phyloP scores from a whole-genome alignment of 2,329 filamentous ascomycete species.

The Talaromyces islandicus region DNA sequence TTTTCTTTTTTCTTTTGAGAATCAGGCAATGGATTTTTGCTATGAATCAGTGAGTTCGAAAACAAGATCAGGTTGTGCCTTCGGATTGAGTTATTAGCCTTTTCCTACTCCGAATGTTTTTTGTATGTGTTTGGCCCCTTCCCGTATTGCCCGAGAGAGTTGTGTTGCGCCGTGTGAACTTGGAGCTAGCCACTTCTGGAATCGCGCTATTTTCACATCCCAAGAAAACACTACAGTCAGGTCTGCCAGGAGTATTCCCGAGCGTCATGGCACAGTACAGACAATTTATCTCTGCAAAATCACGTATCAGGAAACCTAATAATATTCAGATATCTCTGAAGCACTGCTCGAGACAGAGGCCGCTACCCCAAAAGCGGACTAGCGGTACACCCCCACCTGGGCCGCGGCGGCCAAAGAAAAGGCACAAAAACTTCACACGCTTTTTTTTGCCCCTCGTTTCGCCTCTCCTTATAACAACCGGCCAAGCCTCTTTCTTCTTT shows the following conservation, averaged over 20 bases:
- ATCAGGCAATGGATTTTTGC: too few relatives aligned
- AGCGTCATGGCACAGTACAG: neutral
- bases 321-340: neutral
- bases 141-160: too few relatives aligned
- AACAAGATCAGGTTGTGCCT: too few relatives aligned
- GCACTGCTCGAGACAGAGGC: neutral
- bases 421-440: conserved; percentile 25
- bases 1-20: too few relatives aligned
- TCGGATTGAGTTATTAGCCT: too few relatives aligned
- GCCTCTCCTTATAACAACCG: conserved; percentile 14
- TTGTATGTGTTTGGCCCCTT: too few relatives aligned
- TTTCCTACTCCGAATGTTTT: too few relatives aligned
- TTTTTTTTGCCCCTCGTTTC: conserved; percentile 24
- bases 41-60: too few relatives aligned
- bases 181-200: neutral
- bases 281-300: too few relatives aligned
- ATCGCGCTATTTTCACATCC: neutral
- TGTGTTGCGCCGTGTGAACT: neutral
- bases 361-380: neutral
- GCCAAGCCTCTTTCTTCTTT: conserved; percentile 16
- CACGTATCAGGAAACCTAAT: too few relatives aligned
- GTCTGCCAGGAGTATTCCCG: too few relatives aligned
- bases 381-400: conserved; percentile 4
- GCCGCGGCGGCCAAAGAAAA: conserved; percentile 3
- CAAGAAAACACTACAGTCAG: too few relatives aligned